A percentile compares a stretch with the other conserved stretches of the same genome.
phyloP scores from a whole-genome alignment of 106 monocot species.

The Hemerocallis citrina region DNA sequence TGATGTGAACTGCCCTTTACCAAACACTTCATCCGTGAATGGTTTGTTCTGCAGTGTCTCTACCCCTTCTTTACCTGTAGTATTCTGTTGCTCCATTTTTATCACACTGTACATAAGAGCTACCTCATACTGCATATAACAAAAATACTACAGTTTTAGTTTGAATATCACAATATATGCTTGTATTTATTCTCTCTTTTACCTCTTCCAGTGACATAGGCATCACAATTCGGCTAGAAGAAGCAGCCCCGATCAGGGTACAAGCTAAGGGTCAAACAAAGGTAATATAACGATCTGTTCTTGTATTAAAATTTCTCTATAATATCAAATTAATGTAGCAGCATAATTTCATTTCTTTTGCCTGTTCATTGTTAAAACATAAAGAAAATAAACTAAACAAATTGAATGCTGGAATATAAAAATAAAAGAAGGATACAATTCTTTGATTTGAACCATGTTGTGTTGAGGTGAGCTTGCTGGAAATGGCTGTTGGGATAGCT shows the following conservation, averaged over 20 bases:
- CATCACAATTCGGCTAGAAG: conserved; percentile 46
- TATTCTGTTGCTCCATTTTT: conserved; percentile 67
- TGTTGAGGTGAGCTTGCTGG: neutral
- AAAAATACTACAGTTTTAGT: neutral
- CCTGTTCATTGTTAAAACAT: neutral
- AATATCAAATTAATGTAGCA: neutral
- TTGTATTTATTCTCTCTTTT: neutral
- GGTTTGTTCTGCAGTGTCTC: conserved; percentile 27
- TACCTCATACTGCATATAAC: conserved; percentile 36
- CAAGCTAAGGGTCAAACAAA: conserved; percentile 7
- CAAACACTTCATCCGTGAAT: conserved; percentile 42
- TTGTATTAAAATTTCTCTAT: no score
- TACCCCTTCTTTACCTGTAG: conserved; percentile 42
- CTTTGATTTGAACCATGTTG: conserved; percentile 45
- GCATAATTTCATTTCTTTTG: neutral
- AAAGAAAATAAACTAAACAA: neutral
- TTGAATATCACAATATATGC: no score
- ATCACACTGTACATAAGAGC: conserved; percentile 34
- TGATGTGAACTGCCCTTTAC: conserved; percentile 43
- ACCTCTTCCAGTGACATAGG: conserved; percentile 63
- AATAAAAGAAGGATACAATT: conserved; percentile 41
- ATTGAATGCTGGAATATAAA: neutral
- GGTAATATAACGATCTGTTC: no score
- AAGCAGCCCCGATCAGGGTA: neutral
- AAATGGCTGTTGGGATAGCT: neutral